Evolutionary conservation across 2,329 filamentous ascomycete genomes (phyloP).

Genomic region (Colletotrichum somersetense): DNA sequence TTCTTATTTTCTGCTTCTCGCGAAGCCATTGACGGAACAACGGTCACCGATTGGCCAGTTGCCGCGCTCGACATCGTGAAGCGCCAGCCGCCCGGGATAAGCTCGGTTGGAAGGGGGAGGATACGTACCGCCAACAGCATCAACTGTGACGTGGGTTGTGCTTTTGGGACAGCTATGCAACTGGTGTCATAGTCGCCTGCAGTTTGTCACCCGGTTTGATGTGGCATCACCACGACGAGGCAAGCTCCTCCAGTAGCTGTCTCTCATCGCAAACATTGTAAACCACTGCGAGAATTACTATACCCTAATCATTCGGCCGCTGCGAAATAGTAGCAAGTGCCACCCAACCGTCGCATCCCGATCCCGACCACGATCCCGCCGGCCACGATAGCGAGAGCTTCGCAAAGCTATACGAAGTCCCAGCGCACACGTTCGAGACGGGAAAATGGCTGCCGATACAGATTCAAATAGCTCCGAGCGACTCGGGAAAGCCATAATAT

Average conservation of each 20-base stretch:
- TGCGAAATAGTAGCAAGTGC: neutral
- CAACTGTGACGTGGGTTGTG: constrained; percentile 39
- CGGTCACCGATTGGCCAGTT: constrained; percentile 27
- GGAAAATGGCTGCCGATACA: constrained; percentile 49
- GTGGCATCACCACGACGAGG: constrained; percentile 20
- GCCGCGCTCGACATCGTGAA: neutral
- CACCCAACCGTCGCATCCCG: neutral
- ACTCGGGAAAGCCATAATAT: constrained; percentile 56
- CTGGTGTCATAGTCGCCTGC: constrained; percentile 12
- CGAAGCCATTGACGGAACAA: neutral
- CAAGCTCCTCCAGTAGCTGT: constrained; percentile 1
- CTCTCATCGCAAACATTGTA: neutral
- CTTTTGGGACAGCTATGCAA: constrained; percentile 40
- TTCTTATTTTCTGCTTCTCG: constrained; percentile 25
- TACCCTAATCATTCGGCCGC: neutral
- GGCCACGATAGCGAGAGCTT: constrained; percentile 17
- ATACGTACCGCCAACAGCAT: constrained; percentile 16
- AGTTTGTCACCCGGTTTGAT: constrained; percentile 3
- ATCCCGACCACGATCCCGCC: constrained; percentile 7
- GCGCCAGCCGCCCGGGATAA: constrained; percentile 20
- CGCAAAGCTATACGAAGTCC: constrained; percentile 6
- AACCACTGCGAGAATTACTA: neutral
- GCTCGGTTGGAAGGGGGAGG: constrained; percentile 3
- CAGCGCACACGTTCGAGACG: neutral
- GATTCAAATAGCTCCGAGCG: constrained; percentile 46